Evolutionary conservation across 495 filamentous ascomycete species (phyloP).

Genomic region (Hypomontagnella monticulosa): DNA sequence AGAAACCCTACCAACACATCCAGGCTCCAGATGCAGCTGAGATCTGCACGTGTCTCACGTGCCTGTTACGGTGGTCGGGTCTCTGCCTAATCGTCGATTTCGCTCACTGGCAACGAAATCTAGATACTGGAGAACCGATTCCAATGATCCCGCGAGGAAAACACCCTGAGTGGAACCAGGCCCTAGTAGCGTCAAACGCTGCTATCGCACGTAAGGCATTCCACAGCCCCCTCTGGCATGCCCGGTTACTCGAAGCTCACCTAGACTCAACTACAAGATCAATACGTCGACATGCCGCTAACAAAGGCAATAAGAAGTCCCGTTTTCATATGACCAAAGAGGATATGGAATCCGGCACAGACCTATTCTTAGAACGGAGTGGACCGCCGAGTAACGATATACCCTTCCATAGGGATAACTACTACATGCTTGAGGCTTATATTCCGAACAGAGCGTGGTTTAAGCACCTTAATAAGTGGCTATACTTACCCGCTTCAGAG

Average conservation of each 20-base stretch:
- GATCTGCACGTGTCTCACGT: constrained; percentile 63
- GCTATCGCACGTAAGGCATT: constrained; percentile 54
- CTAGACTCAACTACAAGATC: constrained; percentile 59
- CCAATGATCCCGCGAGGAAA: constrained; percentile 58
- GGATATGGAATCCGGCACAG: constrained; percentile 54
- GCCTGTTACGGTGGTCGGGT: constrained; percentile 62
- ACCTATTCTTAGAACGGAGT: constrained; percentile 56
- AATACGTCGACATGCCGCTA: constrained; percentile 58
- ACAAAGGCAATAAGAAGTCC: constrained; percentile 55
- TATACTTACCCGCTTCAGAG: constrained; percentile 54
- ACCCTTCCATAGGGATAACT: constrained; percentile 62
- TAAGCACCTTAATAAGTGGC: constrained; percentile 48
- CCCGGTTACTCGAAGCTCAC: constrained; percentile 60
- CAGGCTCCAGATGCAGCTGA: constrained; percentile 48
- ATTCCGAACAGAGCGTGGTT: constrained; percentile 59
- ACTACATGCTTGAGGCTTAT: constrained; percentile 64
- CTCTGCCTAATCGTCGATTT: constrained; percentile 63
- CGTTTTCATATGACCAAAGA: constrained; percentile 60
- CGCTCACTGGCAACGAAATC: constrained; percentile 61
- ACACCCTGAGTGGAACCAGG: constrained; percentile 56
- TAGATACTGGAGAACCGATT: constrained; percentile 61
- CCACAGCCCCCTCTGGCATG: constrained; percentile 57
- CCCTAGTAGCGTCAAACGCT: constrained; percentile 51
- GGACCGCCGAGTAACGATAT: constrained; percentile 61
- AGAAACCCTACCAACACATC: constrained; percentile 60